These are phyloP conservation scores for Penicillium sp. DNA, from an alignment of 2,329 filamentous ascomycete species.

Conservation along the genomic window DNA sequence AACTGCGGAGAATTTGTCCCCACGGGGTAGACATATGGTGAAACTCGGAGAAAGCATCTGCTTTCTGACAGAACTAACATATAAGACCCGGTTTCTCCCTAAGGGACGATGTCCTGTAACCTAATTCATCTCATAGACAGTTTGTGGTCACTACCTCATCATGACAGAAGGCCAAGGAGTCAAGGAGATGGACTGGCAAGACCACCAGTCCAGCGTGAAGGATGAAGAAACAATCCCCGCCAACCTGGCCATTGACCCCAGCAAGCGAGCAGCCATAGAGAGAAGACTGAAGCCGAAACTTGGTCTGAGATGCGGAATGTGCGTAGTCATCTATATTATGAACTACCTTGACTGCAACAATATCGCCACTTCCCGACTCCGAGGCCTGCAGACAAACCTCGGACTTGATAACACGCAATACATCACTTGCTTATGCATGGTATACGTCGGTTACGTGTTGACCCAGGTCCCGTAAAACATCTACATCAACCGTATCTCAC, in stretches of 20 bases:
- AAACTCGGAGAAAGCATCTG: not conserved
- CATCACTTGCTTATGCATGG: constrained; percentile 51
- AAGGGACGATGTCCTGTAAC: too few relatives aligned
- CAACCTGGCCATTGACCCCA: not conserved
- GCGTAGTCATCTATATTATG: constrained; percentile 11
- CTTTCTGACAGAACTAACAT: not conserved
- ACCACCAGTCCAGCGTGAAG: not conserved
- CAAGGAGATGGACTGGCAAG: not conserved
- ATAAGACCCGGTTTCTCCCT: not conserved
- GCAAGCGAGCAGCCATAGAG: not conserved
- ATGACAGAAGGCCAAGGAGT: not conserved
- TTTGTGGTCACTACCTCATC: not conserved
- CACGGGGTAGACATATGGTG: not conserved
- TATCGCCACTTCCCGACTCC: constrained; percentile 71
- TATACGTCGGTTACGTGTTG: constrained; percentile 51
- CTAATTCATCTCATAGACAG: not conserved
- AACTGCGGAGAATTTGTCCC: too few relatives aligned
- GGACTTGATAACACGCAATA: constrained; percentile 42
- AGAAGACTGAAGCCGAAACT: not conserved
- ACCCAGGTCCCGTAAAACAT: constrained; percentile 53
- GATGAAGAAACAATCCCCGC: not conserved
- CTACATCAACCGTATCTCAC: constrained; percentile 47
- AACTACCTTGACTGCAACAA: constrained; percentile 51
- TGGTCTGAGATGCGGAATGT: not conserved
- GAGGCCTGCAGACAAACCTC: constrained; percentile 49